A percentile compares a stretch with the other conserved stretches of the same genome.
phyloP scores from a whole-genome alignment of 2,329 filamentous ascomycete genomes.

The Ophiocordyceps robertsii region DNA sequence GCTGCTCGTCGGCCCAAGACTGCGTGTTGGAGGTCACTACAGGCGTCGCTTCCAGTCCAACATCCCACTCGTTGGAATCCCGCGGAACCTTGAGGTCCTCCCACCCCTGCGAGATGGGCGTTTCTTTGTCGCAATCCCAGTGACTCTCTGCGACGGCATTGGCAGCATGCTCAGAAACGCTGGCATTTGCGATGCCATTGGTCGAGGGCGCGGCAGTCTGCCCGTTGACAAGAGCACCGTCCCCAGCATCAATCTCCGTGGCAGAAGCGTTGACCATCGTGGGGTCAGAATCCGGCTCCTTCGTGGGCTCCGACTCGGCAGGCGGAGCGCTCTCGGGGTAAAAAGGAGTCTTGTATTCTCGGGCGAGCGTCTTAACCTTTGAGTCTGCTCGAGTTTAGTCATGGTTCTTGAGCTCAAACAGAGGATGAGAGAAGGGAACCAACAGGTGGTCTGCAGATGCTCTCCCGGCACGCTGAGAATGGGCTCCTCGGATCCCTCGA shows the following conservation, averaged over 20 bases:
- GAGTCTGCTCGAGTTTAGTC: constrained; percentile 17
- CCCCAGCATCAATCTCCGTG: constrained; percentile 48
- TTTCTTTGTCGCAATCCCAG: constrained; percentile 42
- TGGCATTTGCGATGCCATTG: constrained; percentile 33
- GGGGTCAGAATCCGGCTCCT: constrained; percentile 40
- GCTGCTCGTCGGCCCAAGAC: constrained; percentile 75
- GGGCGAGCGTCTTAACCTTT: constrained; percentile 28
- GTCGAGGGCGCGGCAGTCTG: constrained; percentile 19
- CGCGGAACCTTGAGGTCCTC: constrained; percentile 56
- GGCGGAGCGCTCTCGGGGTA: constrained; percentile 17
- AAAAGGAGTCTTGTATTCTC: constrained; percentile 36
- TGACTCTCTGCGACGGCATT: constrained; percentile 51
- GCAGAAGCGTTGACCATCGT: constrained; percentile 53
- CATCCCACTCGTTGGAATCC: constrained; percentile 62
- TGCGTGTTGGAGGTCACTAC: constrained; percentile 41
- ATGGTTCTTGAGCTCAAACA: neutral
- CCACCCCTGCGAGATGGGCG: constrained; percentile 51
- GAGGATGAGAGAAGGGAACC: constrained; percentile 17
- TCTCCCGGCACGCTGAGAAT: constrained; percentile 53
- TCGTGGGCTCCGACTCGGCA: constrained; percentile 18
- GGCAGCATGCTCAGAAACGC: constrained; percentile 36
- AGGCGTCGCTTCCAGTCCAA: constrained; percentile 46
- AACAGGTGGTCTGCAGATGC: constrained; percentile 58
- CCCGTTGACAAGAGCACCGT: constrained; percentile 27
- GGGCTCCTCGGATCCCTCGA: constrained; percentile 55